Base-by-base conservation (phyloP, 129 eudicot species). In the Escallonia herrerae region DNA sequence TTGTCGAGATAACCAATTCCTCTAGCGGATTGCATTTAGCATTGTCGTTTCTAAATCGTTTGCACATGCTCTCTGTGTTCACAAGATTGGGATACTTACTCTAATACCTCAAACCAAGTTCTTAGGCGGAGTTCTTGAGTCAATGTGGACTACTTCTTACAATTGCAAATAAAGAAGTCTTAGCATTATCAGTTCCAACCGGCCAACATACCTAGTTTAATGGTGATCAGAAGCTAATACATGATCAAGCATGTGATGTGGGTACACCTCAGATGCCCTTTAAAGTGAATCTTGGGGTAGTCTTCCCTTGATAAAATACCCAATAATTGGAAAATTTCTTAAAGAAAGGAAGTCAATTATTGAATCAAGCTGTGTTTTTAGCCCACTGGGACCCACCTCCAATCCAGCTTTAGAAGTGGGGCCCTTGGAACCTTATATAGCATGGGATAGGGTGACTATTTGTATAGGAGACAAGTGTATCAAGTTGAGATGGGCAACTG, bases 401-500 rank as follows among this genome's bases (percentile, higher is more conserved):
- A 22, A 22, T 22, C 33, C 1, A 22, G 33, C 33, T 22, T 22
- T 11, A 59, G 15, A 44, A 40, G 64, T 37, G 50, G 33, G 70
- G 79, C 37, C 79, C 74, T 59, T 68, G 49, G 48, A 72, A 41
- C 63, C 77, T 70, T 75, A 68, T 85, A 81, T 72, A 81, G 62
- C 57, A 60, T 62, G 83, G n/a, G 83, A 40, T 14, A 63, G 40
- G n/a, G 62, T 13, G 43, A 54, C 42, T 45, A 1, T 57, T 13
- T 5, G 5, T 7, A 66, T 14, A 6, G 40, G 13, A 66, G 37
- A 38, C 44, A 49, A 55, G 1, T 57, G 10, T 5, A 61, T 38
- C 52, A 40, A 37, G 44, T 57, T 44, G 41, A 72, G 15, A 91
- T 87, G 97, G 97, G 97, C 40, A 72, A 76, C 70, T 84, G 95